These are phyloP conservation scores for Nitzschia sp. DNA, from an alignment of 108 stramenopile species.

Conservation along the genomic window DNA sequence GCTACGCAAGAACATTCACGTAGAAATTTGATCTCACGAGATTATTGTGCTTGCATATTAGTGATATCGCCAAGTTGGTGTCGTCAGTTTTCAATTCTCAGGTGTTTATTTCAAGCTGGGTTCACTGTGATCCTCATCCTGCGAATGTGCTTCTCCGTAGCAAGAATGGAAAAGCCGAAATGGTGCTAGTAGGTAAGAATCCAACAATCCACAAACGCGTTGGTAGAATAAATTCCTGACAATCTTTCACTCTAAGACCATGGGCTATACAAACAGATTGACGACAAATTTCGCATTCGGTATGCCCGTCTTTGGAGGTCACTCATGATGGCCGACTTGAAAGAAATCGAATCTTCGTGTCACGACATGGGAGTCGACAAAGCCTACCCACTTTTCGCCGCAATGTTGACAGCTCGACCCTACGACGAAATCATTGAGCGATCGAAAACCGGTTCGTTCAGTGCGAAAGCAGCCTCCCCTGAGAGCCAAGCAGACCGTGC, in stretches of 20 bases:
- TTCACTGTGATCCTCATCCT: conserved; percentile 94
- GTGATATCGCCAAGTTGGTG: conserved; percentile 75
- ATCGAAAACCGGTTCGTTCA: conserved; percentile 49
- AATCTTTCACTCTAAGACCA: conserved; percentile 63
- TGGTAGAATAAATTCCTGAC: neutral
- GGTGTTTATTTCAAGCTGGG: conserved; percentile 68
- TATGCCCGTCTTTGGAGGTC: conserved; percentile 87
- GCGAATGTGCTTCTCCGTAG: conserved; percentile 88
- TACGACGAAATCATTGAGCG: conserved; percentile 92
- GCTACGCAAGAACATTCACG: neutral
- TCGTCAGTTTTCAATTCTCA: conserved; percentile 82
- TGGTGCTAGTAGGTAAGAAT: conserved; percentile 62
- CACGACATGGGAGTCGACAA: conserved; percentile 73
- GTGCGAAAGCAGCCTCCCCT: neutral
- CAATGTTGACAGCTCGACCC: conserved; percentile 90
- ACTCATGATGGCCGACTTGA: conserved; percentile 81
- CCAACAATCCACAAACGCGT: too few relatives aligned
- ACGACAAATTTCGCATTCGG: conserved; percentile 70
- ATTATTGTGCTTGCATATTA: conserved; percentile 17
- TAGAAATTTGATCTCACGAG: neutral
- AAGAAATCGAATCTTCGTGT: conserved; percentile 77
- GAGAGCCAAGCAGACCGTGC: conserved; percentile 72
- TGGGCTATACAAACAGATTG: conserved; percentile 82
- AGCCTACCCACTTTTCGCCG: conserved; percentile 87
- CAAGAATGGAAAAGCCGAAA: conserved; percentile 68